These are phyloP conservation scores for Macrocybe gigantea DNA, from an alignment of 768 basidiomycete species.

Conservation along the genomic window DNA sequence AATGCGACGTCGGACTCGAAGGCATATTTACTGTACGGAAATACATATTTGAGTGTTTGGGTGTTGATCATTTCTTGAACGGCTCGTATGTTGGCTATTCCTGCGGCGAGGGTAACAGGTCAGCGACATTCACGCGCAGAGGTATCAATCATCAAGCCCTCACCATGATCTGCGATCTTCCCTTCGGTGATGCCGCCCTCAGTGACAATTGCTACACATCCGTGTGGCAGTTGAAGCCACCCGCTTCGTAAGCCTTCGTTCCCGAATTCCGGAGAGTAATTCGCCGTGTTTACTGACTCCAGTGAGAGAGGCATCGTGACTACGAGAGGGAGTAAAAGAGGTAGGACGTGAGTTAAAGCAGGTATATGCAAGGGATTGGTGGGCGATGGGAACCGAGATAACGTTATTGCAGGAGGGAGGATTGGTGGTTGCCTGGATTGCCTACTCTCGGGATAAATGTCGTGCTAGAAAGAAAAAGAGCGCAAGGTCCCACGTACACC, in stretches of 20 bases:
- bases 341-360: slow-evolving; percentile 47
- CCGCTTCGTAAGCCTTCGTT: slow-evolving; percentile 72
- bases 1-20: slow-evolving; percentile 75
- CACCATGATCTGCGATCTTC: slow-evolving; percentile 47
- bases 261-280: slow-evolving; percentile 62
- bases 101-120: slow-evolving; percentile 24
- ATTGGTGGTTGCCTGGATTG: slow-evolving; percentile 64
- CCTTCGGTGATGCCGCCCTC: slow-evolving; percentile 70
- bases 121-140: not conserved
- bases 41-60: slow-evolving; percentile 68
- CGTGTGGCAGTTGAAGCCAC: slow-evolving; percentile 63
- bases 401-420: slow-evolving; percentile 58
- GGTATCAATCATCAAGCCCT: slow-evolving; percentile 16
- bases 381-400: slow-evolving; percentile 57
- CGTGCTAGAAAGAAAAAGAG: slow-evolving; percentile 3
- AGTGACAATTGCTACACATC: slow-evolving; percentile 54
- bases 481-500: slow-evolving; percentile 42
- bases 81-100: slow-evolving; percentile 56
- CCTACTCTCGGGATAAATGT: slow-evolving; percentile 26
- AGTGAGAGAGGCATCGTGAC: slow-evolving; percentile 57
- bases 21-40: slow-evolving; percentile 68
- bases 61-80: slow-evolving; percentile 57
- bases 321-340: slow-evolving; percentile 52
- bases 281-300: slow-evolving; percentile 47
- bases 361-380: slow-evolving; percentile 27